A percentile compares a stretch with the other conserved stretches of the same genome.
phyloP scores from a whole-genome alignment of 2,329 filamentous ascomycete species.

The Coniochaeta sp. region DNA sequence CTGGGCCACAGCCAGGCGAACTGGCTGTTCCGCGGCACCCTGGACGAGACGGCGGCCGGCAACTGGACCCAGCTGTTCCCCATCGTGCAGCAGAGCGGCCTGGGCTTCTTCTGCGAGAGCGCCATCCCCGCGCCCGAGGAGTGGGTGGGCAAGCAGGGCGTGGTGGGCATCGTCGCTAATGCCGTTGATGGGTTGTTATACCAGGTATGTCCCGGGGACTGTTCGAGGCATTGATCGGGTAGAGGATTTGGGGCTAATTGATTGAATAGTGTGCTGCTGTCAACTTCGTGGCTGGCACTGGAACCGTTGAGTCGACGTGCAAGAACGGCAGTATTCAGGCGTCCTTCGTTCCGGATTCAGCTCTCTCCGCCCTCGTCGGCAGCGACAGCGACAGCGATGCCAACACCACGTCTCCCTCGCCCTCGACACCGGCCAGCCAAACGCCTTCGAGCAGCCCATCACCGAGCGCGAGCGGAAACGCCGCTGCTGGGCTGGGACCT shows the following conservation, averaged over 20 bases:
- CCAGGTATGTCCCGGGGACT: conserved; percentile 40
- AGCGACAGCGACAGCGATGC: conserved; percentile 7
- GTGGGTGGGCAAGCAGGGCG: conserved; percentile 48
- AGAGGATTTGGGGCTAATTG: too few species aligned
- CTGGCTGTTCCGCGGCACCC: conserved; percentile 52
- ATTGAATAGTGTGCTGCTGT: conserved; percentile 49
- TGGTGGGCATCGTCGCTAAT: conserved; percentile 43
- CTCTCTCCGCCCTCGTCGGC: conserved; percentile 23
- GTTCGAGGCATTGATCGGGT: too few species aligned
- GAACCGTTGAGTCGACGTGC: conserved; percentile 21
- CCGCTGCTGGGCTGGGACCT: background rate
- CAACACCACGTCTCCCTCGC: conserved; percentile 7
- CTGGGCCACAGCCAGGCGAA: conserved; percentile 44
- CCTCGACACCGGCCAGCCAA: background rate
- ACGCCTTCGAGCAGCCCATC: background rate
- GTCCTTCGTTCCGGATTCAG: conserved; percentile 20
- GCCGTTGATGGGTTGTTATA: conserved; percentile 50
- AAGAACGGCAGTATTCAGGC: conserved; percentile 27
- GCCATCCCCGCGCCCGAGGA: conserved; percentile 37
- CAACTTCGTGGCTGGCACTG: conserved; percentile 42
- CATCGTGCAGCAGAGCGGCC: conserved; percentile 45
- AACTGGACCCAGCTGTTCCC: conserved; percentile 51
- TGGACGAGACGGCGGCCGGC: conserved; percentile 35
- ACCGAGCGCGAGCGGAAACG: background rate
- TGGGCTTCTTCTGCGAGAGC: conserved; percentile 47